Evolutionary conservation across 1,284 basidiomycete species (phyloP).

Genomic region (Agaricales sp.): DNA sequence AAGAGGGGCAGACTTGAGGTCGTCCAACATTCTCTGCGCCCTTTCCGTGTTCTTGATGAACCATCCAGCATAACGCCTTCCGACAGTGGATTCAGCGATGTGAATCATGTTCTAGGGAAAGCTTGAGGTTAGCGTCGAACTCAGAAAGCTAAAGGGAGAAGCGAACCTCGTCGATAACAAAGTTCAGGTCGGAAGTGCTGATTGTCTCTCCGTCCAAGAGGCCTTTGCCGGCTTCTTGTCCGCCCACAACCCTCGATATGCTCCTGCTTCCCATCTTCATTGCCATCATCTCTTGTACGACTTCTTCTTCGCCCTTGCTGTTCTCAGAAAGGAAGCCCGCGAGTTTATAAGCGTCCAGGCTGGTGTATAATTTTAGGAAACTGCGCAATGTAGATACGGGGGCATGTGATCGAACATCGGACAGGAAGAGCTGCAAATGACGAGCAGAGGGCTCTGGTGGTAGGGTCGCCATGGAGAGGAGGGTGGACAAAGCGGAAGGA

Average conservation of each 20-base stretch:
- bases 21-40: conserved; percentile 76
- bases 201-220: conserved; percentile 83
- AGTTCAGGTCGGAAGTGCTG: conserved; percentile 89
- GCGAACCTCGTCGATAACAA: conserved; percentile 85
- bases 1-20: conserved; percentile 33
- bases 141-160: conserved; percentile 3
- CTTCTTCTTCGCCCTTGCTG: conserved; percentile 78
- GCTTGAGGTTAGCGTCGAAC: background rate
- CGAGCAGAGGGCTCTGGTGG: conserved; percentile 71
- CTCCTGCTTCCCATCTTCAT: conserved; percentile 84
- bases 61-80: conserved; percentile 90
- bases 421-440: conserved; percentile 76
- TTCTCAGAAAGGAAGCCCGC: conserved; percentile 76
- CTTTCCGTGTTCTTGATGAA: conserved; percentile 94
- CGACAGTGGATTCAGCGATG: conserved; percentile 89
- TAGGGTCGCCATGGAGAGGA: conserved; percentile 28
- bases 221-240: conserved; percentile 32
- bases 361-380: conserved; percentile 93
- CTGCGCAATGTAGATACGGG: conserved; percentile 82
- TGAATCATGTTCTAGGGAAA: conserved; percentile 82
- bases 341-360: conserved; percentile 85
- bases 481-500: conserved; percentile 46
- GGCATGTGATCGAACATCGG: conserved; percentile 67
- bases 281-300: conserved; percentile 95
- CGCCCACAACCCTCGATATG: conserved; percentile 45